Evolutionary conservation across 176 grass and related monocot genomes (phyloP).

Genomic region (Oryza glumipatula): DNA sequence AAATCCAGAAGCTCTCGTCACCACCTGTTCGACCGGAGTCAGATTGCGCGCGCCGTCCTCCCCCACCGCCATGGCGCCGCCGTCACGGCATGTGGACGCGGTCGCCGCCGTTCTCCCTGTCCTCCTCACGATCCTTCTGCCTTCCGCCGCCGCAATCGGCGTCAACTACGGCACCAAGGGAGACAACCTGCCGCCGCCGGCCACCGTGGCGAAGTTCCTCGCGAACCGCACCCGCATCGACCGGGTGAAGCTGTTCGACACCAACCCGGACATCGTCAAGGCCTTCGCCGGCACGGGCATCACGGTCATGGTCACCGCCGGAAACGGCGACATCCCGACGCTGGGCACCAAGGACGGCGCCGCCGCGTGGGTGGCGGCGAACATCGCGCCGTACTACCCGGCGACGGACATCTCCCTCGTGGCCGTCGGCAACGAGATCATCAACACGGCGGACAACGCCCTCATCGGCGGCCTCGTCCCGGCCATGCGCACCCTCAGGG

Average conservation of each 20-base stretch:
- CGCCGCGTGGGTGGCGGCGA: conserved; percentile 61
- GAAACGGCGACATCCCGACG: conserved; percentile 70
- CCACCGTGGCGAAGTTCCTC: conserved; percentile 61
- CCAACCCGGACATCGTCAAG: conserved; percentile 65
- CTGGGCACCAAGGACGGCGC: conserved; percentile 60
- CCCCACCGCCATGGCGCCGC: conserved; percentile 42
- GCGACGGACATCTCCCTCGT: conserved; percentile 73
- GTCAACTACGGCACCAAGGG: conserved; percentile 88
- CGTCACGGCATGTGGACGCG: not conserved
- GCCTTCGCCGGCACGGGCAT: conserved; percentile 79
- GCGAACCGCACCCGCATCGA: conserved; percentile 63
- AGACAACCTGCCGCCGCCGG: conserved; percentile 70
- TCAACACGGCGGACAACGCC: conserved; percentile 52
- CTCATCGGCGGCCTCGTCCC: conserved; percentile 75
- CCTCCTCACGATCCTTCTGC: conserved; percentile 19
- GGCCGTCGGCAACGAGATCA: conserved; percentile 79
- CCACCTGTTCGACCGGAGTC: conserved; percentile 30
- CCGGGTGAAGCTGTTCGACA: conserved; percentile 91
- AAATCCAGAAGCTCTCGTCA: not conserved
- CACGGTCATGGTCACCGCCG: conserved; percentile 65
- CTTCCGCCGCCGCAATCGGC: conserved; percentile 52
- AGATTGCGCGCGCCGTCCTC: not conserved
- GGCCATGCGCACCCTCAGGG: conserved; percentile 63
- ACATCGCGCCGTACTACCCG: conserved; percentile 72
- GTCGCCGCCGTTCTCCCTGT: not conserved